Evolutionary conservation across 345 rosid genomes (phyloP).

Genomic region (Hibiscus mutabilis): DNA sequence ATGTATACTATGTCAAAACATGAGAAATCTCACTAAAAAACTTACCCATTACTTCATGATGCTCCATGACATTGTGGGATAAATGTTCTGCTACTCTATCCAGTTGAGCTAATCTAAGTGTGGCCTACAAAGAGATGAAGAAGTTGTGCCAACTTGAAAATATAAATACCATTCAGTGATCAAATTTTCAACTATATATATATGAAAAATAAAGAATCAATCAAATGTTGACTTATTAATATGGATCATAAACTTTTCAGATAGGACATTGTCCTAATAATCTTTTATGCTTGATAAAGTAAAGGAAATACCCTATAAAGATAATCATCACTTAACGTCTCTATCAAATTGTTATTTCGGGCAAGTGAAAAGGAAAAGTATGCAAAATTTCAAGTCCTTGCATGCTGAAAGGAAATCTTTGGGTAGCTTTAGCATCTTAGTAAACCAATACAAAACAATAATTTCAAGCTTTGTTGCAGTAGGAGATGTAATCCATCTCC

Average conservation of each 20-base stretch:
- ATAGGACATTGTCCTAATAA: neutral
- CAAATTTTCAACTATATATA: no score
- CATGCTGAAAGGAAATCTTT: constrained; percentile 67
- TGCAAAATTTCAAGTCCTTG: constrained; percentile 12
- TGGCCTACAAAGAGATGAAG: constrained; percentile 49
- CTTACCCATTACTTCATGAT: constrained; percentile 99
- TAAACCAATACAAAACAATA: constrained; percentile 91
- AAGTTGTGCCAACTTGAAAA: no score
- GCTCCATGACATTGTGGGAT: constrained; percentile 86
- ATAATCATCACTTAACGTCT: neutral
- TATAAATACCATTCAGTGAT: no score
- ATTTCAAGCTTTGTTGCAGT: constrained; percentile 92
- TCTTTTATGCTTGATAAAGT: neutral
- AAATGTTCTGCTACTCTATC: constrained; percentile 77
- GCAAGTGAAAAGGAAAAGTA: constrained; percentile 7
- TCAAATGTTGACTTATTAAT: no score
- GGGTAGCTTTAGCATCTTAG: constrained; percentile 66
- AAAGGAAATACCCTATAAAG: neutral
- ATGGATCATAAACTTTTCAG: neutral
- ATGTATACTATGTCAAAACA: no score
- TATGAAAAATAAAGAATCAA: no score
- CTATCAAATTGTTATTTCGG: neutral
- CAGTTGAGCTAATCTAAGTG: constrained; percentile 79
- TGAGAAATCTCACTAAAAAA: constrained; percentile 13
- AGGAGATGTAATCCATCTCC: constrained; percentile 82